A percentile compares a stretch with the other conserved stretches of the same genome.
Conservation (phyloP, 768 basidiomycete species). For the Pholiota molesta region DNA sequence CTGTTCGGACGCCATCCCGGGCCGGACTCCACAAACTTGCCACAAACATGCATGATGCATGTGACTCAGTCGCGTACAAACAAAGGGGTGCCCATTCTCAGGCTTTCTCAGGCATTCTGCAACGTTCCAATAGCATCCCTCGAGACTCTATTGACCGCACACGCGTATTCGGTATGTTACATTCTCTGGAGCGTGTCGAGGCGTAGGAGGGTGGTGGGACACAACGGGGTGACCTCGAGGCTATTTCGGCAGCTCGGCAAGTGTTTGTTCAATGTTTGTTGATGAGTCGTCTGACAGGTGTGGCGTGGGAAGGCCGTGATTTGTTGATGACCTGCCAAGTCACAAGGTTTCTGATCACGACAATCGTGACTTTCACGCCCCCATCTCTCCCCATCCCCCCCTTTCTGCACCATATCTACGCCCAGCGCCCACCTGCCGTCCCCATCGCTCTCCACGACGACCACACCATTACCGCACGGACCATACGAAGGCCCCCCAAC, state of each 20-base stretch:
- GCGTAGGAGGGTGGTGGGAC: no score
- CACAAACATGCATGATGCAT: not conserved
- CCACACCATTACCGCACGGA: not conserved
- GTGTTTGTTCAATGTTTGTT: not conserved
- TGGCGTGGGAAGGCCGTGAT: conserved; percentile 37
- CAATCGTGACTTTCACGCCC: conserved; percentile 45
- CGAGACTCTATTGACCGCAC: not conserved
- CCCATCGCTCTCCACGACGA: conserved; percentile 2
- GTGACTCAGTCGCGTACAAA: not conserved
- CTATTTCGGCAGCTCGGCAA: not conserved
- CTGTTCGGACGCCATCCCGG: not conserved
- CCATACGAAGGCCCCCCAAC: conserved; percentile 8
- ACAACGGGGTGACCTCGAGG: no score
- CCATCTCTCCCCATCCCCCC: conserved; percentile 30
- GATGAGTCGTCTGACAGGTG: conserved; percentile 11
- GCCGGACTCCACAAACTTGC: not conserved
- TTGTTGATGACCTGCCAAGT: conserved; percentile 37
- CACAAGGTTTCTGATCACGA: conserved; percentile 46
- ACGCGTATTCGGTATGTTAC: not conserved
- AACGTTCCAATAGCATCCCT: not conserved
- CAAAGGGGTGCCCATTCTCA: not conserved
- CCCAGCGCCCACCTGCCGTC: conserved; percentile 8
- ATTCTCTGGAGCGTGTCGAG: no score
- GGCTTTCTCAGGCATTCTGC: not conserved
- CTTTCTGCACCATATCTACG: conserved; percentile 14